Percentiles rank a stretch among this genome's conserved stretches.
Evolutionary conservation across 139 green algal species (phyloP).

Genomic region (Chlorella sorokiniana): DNA sequence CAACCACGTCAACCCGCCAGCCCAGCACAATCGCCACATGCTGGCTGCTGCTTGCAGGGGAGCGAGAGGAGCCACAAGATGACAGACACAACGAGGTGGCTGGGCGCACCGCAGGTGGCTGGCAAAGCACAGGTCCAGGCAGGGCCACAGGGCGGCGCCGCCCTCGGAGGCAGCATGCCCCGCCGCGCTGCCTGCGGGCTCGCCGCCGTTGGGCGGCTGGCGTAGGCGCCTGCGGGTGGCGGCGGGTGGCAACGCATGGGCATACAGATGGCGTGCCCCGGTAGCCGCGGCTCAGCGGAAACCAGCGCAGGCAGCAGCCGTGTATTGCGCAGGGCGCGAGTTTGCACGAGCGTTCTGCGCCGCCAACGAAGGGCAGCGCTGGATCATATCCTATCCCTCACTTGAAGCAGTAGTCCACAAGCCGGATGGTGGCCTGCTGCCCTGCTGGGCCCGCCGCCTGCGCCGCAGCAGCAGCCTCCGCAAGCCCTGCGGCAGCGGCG

Average conservation of each 20-base stretch:
- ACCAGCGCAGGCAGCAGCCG: too few species aligned
- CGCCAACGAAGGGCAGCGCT: too few species aligned
- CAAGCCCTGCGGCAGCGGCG: slow-evolving; percentile 51
- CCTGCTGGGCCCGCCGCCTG: neutral
- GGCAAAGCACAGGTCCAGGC: slow-evolving; percentile 27
- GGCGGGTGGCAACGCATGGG: neutral
- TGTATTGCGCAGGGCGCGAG: too few species aligned
- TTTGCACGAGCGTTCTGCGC: too few species aligned
- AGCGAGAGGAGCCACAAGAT: neutral
- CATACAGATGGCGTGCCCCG: too few species aligned
- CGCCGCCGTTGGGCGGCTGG: too few species aligned
- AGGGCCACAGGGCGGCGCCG: neutral
- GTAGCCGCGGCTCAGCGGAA: too few species aligned
- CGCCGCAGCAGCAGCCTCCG: slow-evolving; percentile 38
- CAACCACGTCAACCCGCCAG: neutral
- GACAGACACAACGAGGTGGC: neutral
- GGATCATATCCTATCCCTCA: too few species aligned
- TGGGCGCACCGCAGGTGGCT: slow-evolving; percentile 25
- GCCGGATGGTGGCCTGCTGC: slow-evolving; percentile 36
- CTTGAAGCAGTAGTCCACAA: slow-evolving; percentile 40
- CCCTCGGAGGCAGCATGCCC: too few species aligned
- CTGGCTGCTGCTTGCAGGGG: neutral
- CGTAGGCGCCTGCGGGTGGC: neutral
- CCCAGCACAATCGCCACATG: neutral
- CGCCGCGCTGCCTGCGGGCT: neutral